Evolutionary conservation across 352 stramenopile species (phyloP).

Genomic region (Globisporangium nodosum): DNA sequence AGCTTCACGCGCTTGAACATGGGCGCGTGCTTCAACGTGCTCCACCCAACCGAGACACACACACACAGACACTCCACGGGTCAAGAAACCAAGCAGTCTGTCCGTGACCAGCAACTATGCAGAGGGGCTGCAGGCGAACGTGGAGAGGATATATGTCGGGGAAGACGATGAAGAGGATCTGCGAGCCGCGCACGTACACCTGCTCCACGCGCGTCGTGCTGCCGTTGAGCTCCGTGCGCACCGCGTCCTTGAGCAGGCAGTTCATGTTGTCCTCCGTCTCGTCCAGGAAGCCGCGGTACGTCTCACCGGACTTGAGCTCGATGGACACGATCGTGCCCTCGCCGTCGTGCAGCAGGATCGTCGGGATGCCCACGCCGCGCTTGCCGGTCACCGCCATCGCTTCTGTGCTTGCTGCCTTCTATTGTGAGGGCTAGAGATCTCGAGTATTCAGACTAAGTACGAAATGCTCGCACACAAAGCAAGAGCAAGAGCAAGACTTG

Average conservation of each 20-base stretch:
- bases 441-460: constrained; percentile 5
- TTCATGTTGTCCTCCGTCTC: constrained; percentile 91
- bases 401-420: constrained; percentile 1
- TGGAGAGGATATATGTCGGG: constrained; percentile 85
- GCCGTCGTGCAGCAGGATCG: constrained; percentile 80
- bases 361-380: constrained; percentile 79
- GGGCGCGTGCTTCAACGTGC: constrained; percentile 81
- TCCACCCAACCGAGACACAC: constrained; percentile 15
- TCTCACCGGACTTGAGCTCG: constrained; percentile 83
- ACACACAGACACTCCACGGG: constrained; percentile 8
- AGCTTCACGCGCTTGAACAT: constrained; percentile 88
- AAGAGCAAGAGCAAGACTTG: too few relatives aligned
- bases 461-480: neutral
- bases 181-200: constrained; percentile 77
- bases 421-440: neutral
- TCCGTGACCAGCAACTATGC: neutral
- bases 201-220: constrained; percentile 78
- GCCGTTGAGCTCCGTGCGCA: constrained; percentile 76
- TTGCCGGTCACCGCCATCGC: constrained; percentile 81
- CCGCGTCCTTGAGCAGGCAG: constrained; percentile 84
- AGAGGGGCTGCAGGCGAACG: neutral
- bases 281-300: constrained; percentile 79
- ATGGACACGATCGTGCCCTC: constrained; percentile 87
- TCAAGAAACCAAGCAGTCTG: constrained; percentile 15
- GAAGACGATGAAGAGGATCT: constrained; percentile 87